A percentile compares a stretch with the other conserved stretches of the same genome.
Conservation (phyloP, 768 basidiomycete species). For the Crassisporium funariophilum region DNA sequence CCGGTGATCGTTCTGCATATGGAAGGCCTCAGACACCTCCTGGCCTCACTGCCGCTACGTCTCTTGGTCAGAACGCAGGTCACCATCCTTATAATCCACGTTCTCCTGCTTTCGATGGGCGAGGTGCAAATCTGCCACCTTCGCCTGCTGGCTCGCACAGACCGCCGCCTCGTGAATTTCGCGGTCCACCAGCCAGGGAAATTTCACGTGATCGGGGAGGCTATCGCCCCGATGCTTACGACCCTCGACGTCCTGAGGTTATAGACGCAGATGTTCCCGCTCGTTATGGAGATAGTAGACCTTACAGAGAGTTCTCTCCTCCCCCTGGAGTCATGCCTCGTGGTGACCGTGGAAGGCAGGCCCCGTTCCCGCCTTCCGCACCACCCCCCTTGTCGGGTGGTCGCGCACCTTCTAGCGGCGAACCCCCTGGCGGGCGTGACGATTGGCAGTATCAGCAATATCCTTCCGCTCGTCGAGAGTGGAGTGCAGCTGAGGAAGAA, state of each 20-base stretch:
- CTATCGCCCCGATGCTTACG: constrained; percentile 44
- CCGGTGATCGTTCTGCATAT: constrained; percentile 7
- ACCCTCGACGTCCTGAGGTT: constrained; percentile 38
- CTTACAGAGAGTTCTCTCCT: constrained; percentile 18
- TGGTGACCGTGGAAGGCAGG: constrained; percentile 6
- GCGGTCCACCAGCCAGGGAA: constrained; percentile 22
- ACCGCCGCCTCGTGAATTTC: constrained; percentile 20
- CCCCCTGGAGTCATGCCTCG: constrained; percentile 13
- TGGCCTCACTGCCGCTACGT: constrained; percentile 6
- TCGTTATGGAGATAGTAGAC: constrained; percentile 38
- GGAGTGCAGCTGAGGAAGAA: constrained; percentile 39
- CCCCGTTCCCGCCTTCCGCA: not conserved
- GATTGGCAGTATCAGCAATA: constrained; percentile 17
- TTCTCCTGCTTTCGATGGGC: constrained; percentile 18
- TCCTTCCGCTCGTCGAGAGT: constrained; percentile 19
- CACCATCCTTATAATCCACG: constrained; percentile 15
- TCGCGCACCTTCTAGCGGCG: constrained; percentile 11
- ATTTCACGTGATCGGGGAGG: constrained; percentile 35
- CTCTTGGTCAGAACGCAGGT: constrained; percentile 6
- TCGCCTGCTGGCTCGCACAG: constrained; percentile 13
- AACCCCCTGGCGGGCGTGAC: constrained; percentile 16
- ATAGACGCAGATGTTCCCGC: constrained; percentile 34
- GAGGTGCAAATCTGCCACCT: constrained; percentile 12
- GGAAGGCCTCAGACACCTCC: constrained; percentile 13
- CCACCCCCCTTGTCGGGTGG: constrained; percentile 13